A percentile compares a stretch with the other conserved stretches of the same genome.
phyloP scores from a whole-genome alignment of 805 yeast species.

The Candida namnaoensis region DNA sequence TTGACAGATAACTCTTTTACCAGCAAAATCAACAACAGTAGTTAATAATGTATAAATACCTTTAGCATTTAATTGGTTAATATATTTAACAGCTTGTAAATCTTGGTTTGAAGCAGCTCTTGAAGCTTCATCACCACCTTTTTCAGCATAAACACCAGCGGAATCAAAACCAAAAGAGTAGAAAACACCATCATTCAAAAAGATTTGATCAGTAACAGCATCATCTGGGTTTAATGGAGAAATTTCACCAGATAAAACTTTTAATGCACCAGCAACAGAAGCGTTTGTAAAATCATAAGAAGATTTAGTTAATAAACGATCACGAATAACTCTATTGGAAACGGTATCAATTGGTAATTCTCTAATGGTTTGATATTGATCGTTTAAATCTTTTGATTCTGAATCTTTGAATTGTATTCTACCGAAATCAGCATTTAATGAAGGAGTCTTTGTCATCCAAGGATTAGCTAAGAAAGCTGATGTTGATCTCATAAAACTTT shows the following conservation, averaged over 20 bases:
- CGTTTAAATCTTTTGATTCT: conserved; percentile 76
- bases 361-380: conserved; percentile 75
- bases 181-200: conserved; percentile 74
- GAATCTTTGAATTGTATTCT: conserved; percentile 14
- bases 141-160: conserved; percentile 49
- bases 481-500: conserved; percentile 53
- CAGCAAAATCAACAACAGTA: conserved; percentile 83
- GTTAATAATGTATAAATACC: conserved; percentile 71
- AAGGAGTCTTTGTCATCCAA: conserved; percentile 44
- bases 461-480: conserved; percentile 59
- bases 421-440: conserved; percentile 17
- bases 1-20: conserved; percentile 83
- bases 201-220: conserved; percentile 52
- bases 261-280: conserved; percentile 74
- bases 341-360: conserved; percentile 57
- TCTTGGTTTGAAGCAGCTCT: conserved; percentile 76
- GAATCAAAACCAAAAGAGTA: conserved; percentile 74
- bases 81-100: conserved; percentile 56
- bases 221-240: conserved; percentile 78
- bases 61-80: conserved; percentile 55
- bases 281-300: conserved; percentile 68
- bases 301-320: conserved; percentile 61
- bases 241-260: conserved; percentile 65
- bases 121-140: conserved; percentile 84
- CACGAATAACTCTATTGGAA: conserved; percentile 66